Base-by-base conservation (phyloP, 192 early-diverging fungal genomes). In the Coemansia interrupta region DNA sequence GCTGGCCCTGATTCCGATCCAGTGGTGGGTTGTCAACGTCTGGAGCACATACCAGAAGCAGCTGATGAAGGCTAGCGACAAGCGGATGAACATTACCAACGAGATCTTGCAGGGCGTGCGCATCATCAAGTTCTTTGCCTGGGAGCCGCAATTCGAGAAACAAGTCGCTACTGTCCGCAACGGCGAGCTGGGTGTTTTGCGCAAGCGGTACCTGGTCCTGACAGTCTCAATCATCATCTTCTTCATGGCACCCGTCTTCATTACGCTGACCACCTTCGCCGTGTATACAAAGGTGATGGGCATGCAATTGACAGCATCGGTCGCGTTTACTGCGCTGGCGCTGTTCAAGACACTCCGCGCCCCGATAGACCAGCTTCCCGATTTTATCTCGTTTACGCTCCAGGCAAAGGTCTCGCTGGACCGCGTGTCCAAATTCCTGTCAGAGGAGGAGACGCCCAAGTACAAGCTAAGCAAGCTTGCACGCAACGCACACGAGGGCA, bases 71-170 rank as follows among this genome's bases (percentile, higher is more conserved):
- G 78, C 82, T 45, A 80, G 80, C 50, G 93, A 95, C 71, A 84
- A 85, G 48, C 83, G 93, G 22, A 80, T 95, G 58, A 83, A 80
- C 54, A 72, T 85, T 51, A 87, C 89, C 45, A 93, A 90, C 60
- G 92, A 97, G 78, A 81, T 91, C 40, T 68, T 94, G 38, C 83
- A 91, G 71, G 92, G 90, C 38, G 93, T 97, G 48, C 84, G 92
- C 41, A 90, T 97, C 50, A 87, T 97, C 55, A 97, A 97, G 64
- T 87, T 95, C 59, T 90, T 90, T 74, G 88, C 83, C 17, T 92
- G 90, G 90, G 88, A 89, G 70, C 61, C 72, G 13, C 82, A 84
- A 59, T 91, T 96, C 66, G 73, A 84, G 59, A 75, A 82, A 18
- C 82, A 87, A 55, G 80, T 95, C 11, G 82, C 83, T 8, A 63